A percentile compares a stretch with the other conserved stretches of the same genome.
These are phyloP conservation scores for Lachancea cidri DNA, from an alignment of 805 yeast species.

Conservation along the genomic window DNA sequence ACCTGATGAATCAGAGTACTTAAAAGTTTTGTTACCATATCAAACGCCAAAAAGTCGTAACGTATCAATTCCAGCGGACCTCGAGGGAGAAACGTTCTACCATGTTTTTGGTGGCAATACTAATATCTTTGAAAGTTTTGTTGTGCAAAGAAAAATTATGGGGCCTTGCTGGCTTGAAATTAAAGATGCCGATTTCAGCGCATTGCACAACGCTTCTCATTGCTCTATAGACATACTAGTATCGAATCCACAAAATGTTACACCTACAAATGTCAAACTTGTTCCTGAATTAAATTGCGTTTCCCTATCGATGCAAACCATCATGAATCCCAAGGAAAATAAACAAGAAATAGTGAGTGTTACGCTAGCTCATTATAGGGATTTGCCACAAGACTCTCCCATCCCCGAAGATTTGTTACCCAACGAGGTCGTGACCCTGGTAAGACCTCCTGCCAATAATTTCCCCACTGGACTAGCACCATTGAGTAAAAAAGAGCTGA, in stretches of 20 bases:
- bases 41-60: conserved; percentile 52
- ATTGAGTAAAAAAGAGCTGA: conserved; percentile 49
- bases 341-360: conserved; percentile 86
- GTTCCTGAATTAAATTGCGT: conserved; percentile 69
- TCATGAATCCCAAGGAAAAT: conserved; percentile 66
- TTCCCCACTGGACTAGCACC: conserved; percentile 75
- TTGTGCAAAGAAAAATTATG: conserved; percentile 77
- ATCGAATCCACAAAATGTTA: conserved; percentile 41
- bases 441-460: conserved; percentile 66
- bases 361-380: conserved; percentile 64
- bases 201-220: conserved; percentile 64
- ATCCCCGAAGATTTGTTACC: conserved; percentile 58
- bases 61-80: conserved; percentile 50
- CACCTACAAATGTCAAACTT: conserved; percentile 42
- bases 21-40: conserved; percentile 73
- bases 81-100: conserved; percentile 70
- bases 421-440: conserved; percentile 59
- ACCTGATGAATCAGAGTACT: conserved; percentile 71
- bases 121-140: conserved; percentile 78
- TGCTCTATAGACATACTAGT: conserved; percentile 73
- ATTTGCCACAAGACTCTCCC: conserved; percentile 72
- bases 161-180: conserved; percentile 97
- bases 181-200: conserved; percentile 52
- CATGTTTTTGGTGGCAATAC: conserved; percentile 77
- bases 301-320: conserved; percentile 73